Evolutionary conservation across 1,284 basidiomycete genomes (phyloP).

Genomic region (Cryptococcus sp.): DNA sequence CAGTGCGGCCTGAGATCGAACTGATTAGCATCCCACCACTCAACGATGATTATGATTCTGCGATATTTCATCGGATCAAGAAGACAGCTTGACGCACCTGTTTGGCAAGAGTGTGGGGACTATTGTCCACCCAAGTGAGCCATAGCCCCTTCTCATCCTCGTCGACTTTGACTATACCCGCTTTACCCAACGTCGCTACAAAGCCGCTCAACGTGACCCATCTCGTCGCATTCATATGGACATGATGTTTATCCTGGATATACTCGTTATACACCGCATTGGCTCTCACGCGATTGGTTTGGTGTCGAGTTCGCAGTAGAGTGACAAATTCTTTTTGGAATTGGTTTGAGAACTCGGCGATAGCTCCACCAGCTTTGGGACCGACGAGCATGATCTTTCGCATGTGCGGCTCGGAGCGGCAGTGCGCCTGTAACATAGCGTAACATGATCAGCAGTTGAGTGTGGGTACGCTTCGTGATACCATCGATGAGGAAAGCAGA

Average conservation of each 20-base stretch:
- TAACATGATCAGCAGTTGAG: too few species aligned
- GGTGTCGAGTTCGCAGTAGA: constrained; percentile 73
- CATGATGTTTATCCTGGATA: constrained; percentile 89
- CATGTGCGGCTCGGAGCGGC: constrained; percentile 62
- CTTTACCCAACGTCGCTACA: constrained; percentile 82
- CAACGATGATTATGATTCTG: neutral
- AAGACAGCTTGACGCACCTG: constrained; percentile 60
- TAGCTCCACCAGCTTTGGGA: constrained; percentile 86
- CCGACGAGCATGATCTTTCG: constrained; percentile 96
- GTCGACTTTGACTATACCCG: constrained; percentile 87
- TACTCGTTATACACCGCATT: constrained; percentile 98
- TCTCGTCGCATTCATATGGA: constrained; percentile 98
- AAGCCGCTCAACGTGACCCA: constrained; percentile 98
- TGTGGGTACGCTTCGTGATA: too few species aligned
- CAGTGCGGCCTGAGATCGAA: constrained; percentile 66
- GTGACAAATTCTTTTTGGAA: constrained; percentile 92
- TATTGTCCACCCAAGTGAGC: constrained; percentile 94
- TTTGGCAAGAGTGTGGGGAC: constrained; percentile 87
- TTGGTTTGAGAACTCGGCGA: constrained; percentile 81
- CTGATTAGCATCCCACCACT: constrained; percentile 1
- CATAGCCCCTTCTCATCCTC: constrained; percentile 99
- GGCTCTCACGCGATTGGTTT: constrained; percentile 87
- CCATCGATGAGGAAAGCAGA: too few species aligned
- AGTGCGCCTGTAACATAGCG: constrained; percentile 36
- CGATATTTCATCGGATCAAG: neutral